These are phyloP conservation scores for Cinchona pubescens DNA, from an alignment of 257 asterid species.

Conservation along the genomic window DNA sequence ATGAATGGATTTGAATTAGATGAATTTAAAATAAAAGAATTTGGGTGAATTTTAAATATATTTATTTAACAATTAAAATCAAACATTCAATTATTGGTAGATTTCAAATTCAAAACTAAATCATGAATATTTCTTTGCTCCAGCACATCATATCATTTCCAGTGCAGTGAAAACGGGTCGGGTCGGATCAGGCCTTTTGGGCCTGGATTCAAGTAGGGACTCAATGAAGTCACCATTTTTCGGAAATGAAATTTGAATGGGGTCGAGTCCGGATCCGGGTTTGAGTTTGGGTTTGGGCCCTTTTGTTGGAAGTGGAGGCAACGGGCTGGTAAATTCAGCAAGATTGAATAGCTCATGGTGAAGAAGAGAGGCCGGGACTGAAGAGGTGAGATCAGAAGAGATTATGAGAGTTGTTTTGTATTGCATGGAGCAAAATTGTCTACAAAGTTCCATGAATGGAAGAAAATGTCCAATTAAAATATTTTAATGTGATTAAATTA, in stretches of 20 bases:
- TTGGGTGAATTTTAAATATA: no score
- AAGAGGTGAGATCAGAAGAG: slow-evolving; percentile 50
- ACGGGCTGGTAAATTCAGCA: slow-evolving; percentile 12
- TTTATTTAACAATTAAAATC: no score
- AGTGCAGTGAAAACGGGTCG: slow-evolving; percentile 47
- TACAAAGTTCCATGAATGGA: slow-evolving; percentile 59
- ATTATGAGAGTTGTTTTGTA: slow-evolving; percentile 44
- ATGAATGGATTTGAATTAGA: no score
- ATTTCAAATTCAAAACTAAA: no score
- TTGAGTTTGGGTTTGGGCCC: neutral
- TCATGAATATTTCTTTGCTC: slow-evolving; percentile 47
- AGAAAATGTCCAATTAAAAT: slow-evolving; percentile 62
- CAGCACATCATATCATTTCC: slow-evolving; percentile 66
- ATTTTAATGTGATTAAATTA: no score
- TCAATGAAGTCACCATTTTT: slow-evolving; percentile 39
- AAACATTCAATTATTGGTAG: no score
- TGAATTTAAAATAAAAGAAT: no score
- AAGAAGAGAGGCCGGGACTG: slow-evolving; percentile 16
- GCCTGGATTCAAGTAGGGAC: slow-evolving; percentile 28
- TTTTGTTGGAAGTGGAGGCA: slow-evolving; percentile 16
- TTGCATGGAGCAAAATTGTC: slow-evolving; percentile 32
- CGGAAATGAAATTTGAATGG: slow-evolving; percentile 14
- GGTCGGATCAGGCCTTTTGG: slow-evolving; percentile 16
- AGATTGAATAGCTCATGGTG: slow-evolving; percentile 13
- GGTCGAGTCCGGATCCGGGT: slow-evolving; percentile 8